Conservation (phyloP, 345 rosid genomes). For the Linum trigynum region DNA sequence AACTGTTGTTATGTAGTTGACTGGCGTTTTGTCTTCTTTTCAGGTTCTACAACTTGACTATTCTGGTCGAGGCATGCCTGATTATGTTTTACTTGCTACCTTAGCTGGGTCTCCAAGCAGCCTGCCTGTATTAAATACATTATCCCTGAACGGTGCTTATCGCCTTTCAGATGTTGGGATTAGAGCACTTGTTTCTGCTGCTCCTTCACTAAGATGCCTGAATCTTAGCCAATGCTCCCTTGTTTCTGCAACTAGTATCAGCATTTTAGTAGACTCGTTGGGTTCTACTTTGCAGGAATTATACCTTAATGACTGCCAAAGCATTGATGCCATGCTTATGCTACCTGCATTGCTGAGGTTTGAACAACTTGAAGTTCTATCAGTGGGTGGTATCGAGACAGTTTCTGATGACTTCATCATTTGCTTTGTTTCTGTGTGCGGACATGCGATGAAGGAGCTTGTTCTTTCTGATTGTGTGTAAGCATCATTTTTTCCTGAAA, state of each 20-base stretch:
- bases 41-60: constrained; percentile 86
- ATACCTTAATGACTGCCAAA: constrained; percentile 70
- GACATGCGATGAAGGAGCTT: constrained; percentile 60
- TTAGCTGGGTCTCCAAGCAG: constrained; percentile 43
- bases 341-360: constrained; percentile 56
- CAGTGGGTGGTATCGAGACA: constrained; percentile 54
- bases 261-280: constrained; percentile 41
- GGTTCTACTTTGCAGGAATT: constrained; percentile 63
- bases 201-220: constrained; percentile 52
- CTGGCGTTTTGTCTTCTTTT: neutral
- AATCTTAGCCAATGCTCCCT: constrained; percentile 84
- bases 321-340: constrained; percentile 46
- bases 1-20: neutral
- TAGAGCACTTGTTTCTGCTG: constrained; percentile 41
- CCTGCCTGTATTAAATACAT: constrained; percentile 47
- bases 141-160: constrained; percentile 70
- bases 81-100: constrained; percentile 40
- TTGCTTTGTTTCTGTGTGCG: constrained; percentile 33
- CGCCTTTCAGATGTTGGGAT: constrained; percentile 79
- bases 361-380: constrained; percentile 56
- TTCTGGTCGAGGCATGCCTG: constrained; percentile 81
- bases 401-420: constrained; percentile 49
- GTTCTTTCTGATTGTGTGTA: constrained; percentile 59
- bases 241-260: constrained; percentile 49
- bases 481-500: constrained; percentile 19